These are phyloP conservation scores for Lachnellula hyalina DNA, from an alignment of 2,329 filamentous ascomycete genomes.

Conservation along the genomic window DNA sequence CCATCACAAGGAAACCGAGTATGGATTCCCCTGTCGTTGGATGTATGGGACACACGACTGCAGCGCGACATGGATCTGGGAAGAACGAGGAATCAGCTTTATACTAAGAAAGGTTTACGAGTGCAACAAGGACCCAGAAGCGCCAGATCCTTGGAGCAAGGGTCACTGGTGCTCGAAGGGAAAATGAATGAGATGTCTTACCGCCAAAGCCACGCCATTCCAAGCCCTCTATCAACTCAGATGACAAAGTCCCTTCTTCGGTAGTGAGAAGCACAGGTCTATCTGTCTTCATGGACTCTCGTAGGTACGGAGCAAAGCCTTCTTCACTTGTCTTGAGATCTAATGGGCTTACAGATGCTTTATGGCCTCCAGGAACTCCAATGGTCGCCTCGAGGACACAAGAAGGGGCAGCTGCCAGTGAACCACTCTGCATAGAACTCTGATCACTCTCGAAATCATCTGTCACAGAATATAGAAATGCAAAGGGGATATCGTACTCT, in stretches of 20 bases:
- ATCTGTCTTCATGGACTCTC: constrained; percentile 66
- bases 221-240: constrained; percentile 59
- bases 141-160: too few species aligned
- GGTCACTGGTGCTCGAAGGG: too few species aligned
- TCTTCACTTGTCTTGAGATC: constrained; percentile 65
- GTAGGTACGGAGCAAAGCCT: constrained; percentile 71
- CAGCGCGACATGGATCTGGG: constrained; percentile 54
- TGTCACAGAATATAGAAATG: constrained; percentile 68
- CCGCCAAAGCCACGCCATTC: constrained; percentile 64
- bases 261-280: constrained; percentile 62
- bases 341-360: constrained; percentile 53
- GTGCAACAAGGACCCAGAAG: too few species aligned
- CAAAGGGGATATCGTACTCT: constrained; percentile 68
- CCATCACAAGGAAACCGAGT: constrained; percentile 73
- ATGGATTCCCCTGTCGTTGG: constrained; percentile 67
- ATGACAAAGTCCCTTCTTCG: constrained; percentile 61
- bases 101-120: too few species aligned
- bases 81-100: too few species aligned
- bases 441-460: constrained; percentile 68
- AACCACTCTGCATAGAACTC: constrained; percentile 66
- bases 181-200: too few species aligned
- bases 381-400: constrained; percentile 67
- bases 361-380: constrained; percentile 62
- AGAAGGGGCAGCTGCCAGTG: constrained; percentile 54
- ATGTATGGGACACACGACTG: constrained; percentile 74